Percentiles rank a stretch among this genome's conserved stretches.
phyloP scores from a whole-genome alignment of 495 filamentous ascomycete species.

The Podospora tetraspora region DNA sequence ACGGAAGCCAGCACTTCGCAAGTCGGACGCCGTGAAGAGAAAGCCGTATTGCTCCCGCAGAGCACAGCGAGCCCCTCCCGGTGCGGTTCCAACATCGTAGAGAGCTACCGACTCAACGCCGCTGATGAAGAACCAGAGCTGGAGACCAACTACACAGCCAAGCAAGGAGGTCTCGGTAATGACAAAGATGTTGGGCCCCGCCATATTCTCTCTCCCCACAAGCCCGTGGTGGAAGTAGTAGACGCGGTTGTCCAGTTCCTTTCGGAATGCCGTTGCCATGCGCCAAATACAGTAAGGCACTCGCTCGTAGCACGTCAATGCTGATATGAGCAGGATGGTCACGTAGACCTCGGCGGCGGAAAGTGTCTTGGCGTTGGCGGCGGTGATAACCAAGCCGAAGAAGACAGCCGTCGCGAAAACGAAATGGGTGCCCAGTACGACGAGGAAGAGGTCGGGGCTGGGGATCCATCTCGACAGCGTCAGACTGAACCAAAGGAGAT shows the following conservation, averaged over 20 bases:
- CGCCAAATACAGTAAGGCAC: conserved; percentile 33
- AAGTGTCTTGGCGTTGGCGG: neutral
- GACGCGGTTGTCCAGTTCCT: conserved; percentile 1
- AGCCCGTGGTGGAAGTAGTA: neutral
- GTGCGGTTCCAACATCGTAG: neutral
- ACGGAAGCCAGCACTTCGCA: conserved; percentile 19
- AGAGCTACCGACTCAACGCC: conserved; percentile 14
- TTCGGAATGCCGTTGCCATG: conserved; percentile 24
- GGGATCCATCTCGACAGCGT: conserved; percentile 24
- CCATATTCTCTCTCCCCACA: neutral
- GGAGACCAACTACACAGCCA: conserved; percentile 26
- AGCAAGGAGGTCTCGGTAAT: conserved; percentile 18
- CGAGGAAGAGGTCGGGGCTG: conserved; percentile 12
- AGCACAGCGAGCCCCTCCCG: neutral
- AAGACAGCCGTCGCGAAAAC: conserved; percentile 22
- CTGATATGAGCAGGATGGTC: conserved; percentile 34
- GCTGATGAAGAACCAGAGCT: conserved; percentile 39
- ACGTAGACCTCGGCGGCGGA: conserved; percentile 31
- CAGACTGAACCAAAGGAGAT: conserved; percentile 30
- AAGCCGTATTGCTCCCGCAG: conserved; percentile 21
- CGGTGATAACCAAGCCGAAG: conserved; percentile 15
- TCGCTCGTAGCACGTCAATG: conserved; percentile 24
- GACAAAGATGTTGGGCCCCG: conserved; percentile 12
- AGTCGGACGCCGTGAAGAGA: conserved; percentile 20
- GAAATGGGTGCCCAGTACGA: conserved; percentile 12